phyloP scores from a whole-genome alignment of 2,329 filamentous ascomycete genomes.

The Hypoxylon sp. region DNA sequence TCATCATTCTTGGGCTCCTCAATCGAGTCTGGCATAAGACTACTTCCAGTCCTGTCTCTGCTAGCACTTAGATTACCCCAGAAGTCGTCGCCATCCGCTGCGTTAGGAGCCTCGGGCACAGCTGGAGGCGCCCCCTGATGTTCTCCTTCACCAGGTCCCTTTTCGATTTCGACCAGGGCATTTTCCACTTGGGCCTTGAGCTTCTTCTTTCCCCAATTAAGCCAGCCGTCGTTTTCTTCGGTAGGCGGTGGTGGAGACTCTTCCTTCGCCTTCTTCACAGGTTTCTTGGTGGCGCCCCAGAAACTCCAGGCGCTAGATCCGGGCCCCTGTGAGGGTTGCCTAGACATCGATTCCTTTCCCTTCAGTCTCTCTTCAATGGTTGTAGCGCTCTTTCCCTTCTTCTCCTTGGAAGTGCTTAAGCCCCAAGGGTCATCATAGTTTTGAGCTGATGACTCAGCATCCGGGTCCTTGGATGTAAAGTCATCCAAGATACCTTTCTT shows the following conservation, averaged over 20 bases:
- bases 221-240: slow-evolving; percentile 39
- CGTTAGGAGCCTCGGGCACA: slow-evolving; percentile 41
- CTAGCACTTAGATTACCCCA: slow-evolving; percentile 38
- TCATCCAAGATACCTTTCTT: slow-evolving; percentile 51
- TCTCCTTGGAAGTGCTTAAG: slow-evolving; percentile 48
- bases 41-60: slow-evolving; percentile 49
- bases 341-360: slow-evolving; percentile 46
- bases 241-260: slow-evolving; percentile 25
- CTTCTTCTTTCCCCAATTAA: slow-evolving; percentile 52
- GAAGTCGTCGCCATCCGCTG: slow-evolving; percentile 41
- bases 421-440: slow-evolving; percentile 47
- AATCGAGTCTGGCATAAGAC: slow-evolving; percentile 57
- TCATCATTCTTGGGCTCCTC: slow-evolving; percentile 59
- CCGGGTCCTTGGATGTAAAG: slow-evolving; percentile 20
- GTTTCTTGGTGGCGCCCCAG: slow-evolving; percentile 68
- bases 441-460: slow-evolving; percentile 16
- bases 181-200: slow-evolving; percentile 41
- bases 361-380: slow-evolving; percentile 45
- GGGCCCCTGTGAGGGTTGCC: slow-evolving; percentile 54
- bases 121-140: slow-evolving; percentile 28
- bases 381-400: slow-evolving; percentile 59
- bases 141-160: slow-evolving; percentile 37
- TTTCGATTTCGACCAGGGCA: slow-evolving; percentile 44
- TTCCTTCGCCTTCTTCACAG: slow-evolving; percentile 50
- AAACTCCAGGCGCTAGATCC: slow-evolving; percentile 64